These are phyloP conservation scores for Zea mays DNA, from an alignment of 176 grass and related monocot genomes.

Conservation along the genomic window DNA sequence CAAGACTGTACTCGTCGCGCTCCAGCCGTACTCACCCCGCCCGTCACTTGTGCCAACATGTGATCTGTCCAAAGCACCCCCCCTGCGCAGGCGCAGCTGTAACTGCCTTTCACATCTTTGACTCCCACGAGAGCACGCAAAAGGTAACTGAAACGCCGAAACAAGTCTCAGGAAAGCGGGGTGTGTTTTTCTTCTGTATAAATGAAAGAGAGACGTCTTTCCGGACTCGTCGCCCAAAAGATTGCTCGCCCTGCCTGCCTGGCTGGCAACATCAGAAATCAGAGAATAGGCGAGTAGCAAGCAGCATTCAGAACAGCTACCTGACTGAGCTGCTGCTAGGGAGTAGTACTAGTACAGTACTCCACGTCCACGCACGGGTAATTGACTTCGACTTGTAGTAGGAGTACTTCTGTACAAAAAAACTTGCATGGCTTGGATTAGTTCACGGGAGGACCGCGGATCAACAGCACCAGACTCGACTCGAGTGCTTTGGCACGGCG, in stretches of 20 bases:
- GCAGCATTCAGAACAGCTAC: too few relatives aligned
- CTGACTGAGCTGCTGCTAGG: not conserved
- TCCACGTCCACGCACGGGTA: not conserved
- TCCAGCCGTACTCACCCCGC: not conserved
- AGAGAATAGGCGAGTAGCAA: not conserved
- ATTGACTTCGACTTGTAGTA: not conserved
- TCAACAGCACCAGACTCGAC: not conserved
- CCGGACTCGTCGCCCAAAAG: constrained; percentile 39
- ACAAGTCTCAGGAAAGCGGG: not conserved
- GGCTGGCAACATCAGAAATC: not conserved
- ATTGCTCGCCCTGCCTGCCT: not conserved
- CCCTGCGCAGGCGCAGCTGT: constrained; percentile 21
- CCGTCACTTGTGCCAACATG: too few relatives aligned
- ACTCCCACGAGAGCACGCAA: constrained; percentile 34
- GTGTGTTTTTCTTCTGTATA: not conserved
- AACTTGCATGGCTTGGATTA: constrained; percentile 30
- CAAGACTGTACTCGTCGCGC: not conserved
- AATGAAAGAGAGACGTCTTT: constrained; percentile 33
- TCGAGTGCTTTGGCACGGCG: not conserved
- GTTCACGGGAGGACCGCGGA: not conserved
- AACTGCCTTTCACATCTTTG: constrained; percentile 50
- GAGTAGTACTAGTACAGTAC: not conserved
- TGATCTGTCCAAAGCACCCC: not conserved
- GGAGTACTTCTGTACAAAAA: constrained; percentile 41
- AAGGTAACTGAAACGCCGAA: not conserved